These are phyloP conservation scores for Mortierella sp. DNA, from an alignment of 371 early-diverging fungal species.

Conservation along the genomic window DNA sequence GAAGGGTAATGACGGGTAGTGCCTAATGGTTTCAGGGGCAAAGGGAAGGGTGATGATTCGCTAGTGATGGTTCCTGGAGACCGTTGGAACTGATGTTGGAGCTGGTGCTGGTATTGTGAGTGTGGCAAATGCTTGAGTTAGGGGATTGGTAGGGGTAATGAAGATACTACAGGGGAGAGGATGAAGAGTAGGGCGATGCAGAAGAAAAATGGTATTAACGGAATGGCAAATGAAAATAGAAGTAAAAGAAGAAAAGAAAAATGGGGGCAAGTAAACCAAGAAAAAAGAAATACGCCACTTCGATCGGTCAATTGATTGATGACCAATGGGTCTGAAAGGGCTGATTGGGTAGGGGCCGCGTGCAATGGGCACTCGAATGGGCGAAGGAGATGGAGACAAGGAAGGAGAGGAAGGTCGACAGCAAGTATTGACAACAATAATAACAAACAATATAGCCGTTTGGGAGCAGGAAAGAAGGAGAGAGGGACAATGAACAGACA, in stretches of 20 bases:
- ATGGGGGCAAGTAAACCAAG: background rate
- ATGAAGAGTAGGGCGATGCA: constrained; percentile 28
- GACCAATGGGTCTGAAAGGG: background rate
- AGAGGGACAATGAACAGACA: background rate
- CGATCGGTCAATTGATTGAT: background rate
- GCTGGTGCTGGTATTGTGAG: too few relatives aligned
- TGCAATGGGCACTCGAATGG: background rate
- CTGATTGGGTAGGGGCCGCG: background rate
- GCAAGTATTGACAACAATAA: background rate
- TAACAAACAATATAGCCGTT: background rate
- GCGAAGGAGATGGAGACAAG: background rate
- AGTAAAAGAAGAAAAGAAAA: constrained; percentile 13
- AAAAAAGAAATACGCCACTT: background rate
- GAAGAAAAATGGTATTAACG: constrained; percentile 34
- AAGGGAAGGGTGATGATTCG: background rate
- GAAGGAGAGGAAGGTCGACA: background rate
- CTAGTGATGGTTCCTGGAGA: background rate
- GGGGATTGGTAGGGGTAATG: constrained; percentile 28
- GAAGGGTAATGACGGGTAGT: background rate
- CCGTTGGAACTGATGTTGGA: background rate
- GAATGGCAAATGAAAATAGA: constrained; percentile 28
- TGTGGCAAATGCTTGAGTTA: background rate
- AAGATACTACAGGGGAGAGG: constrained; percentile 51
- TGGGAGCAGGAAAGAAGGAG: background rate
- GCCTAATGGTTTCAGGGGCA: constrained; percentile 1